Base-by-base conservation (phyloP, 306 rosid species). In the Gillenia trifoliata region DNA sequence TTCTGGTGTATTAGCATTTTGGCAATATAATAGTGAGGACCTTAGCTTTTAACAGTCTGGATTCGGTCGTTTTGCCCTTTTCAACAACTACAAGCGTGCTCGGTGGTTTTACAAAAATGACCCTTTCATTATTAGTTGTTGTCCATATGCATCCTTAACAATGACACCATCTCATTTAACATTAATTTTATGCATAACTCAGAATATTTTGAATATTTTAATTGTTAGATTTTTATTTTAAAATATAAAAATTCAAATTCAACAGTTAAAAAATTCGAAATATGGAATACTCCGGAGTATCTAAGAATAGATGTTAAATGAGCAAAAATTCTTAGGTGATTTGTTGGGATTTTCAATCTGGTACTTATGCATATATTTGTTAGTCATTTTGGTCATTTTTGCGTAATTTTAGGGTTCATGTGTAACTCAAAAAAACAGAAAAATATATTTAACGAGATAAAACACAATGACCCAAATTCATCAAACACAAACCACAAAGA, bases 1-100 rank as follows among this genome's bases (percentile, higher is more conserved):
- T 59, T 16, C 52, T 64, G 33, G 34, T 34, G 61, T 12, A 3
- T 11, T n/a, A 8, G 43, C 13, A 15, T 59, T 66, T 77, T 23
- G 25, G 23, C 26, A 41, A 60, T 83, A 75, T 55, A 19, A 78
- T 60, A 75, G 33, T 67, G 19, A 3, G 26, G 34, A 15, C 30
- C 64, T 22, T 12, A 2, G 22, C 70, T 23, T 70, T 41, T 57
- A 74, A 66, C 63, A 78, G 47, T 34, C 82, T 84, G 78, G 64
- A 70, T 64, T 62, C 69, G 63, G 79, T 62, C 34, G 71, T 68
- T 45, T 45, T 80, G 85, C 62, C 29, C 57, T 80, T 83, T 82
- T 66, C 80, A 82, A 87, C 85, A 55, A 76, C 78, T 52, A 62
- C 31, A 30, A 67, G 64, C 72, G 34, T 36, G 70, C 69, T 84